Base-by-base conservation (phyloP, 139 green algal species). In the Picocystis salinarum region DNA sequence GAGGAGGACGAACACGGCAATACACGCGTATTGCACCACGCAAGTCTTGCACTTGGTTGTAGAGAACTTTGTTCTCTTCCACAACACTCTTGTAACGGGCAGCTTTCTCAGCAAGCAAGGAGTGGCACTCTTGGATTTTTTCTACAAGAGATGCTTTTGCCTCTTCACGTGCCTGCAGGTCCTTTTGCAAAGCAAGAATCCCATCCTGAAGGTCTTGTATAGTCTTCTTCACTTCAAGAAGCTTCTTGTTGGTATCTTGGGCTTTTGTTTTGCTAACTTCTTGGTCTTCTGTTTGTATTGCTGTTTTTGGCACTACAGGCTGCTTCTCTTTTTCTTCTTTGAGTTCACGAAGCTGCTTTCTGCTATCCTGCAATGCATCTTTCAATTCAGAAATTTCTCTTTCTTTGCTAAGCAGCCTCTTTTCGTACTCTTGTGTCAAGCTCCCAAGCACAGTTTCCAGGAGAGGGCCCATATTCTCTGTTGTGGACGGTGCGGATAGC, bases 21-120 rank as follows among this genome's bases (percentile, higher is more conserved):
- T 72, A 93, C 26, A 98, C 87, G 5, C 87, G 70, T 60, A 97
- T 93, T 65, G 93, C 93, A 56, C 85, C 85, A 72, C 91, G 90
- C 70, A 91, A 83, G 58, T 92, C 81, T 57, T 92, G 75, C 15
- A 92, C 70, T 26, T 62, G 60, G 54, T 91, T 91, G 56, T 91
- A 90, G 23, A 84, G 48, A 42, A 67, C 52, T 13, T 58, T 47
- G 39, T 80, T 75, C 29, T 75, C 66, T 22, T 77, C 61, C 22
- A 50, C 23, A 4, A 75, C 50, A 22, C 7, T 23, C 22, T 33
- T 42, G 26, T 75, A 76, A 42, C 67, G 65, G 10, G 25, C 24
- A 20, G 62, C 42, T 25, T 48, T 42, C 36, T 66, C 51, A 13
- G 46, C 29, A 33, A 42, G 19, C 9, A 54, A 28, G 11, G 25